Evolutionary conservation across 305 asterid species (phyloP).

Genomic region (Rubia tinctorum): DNA sequence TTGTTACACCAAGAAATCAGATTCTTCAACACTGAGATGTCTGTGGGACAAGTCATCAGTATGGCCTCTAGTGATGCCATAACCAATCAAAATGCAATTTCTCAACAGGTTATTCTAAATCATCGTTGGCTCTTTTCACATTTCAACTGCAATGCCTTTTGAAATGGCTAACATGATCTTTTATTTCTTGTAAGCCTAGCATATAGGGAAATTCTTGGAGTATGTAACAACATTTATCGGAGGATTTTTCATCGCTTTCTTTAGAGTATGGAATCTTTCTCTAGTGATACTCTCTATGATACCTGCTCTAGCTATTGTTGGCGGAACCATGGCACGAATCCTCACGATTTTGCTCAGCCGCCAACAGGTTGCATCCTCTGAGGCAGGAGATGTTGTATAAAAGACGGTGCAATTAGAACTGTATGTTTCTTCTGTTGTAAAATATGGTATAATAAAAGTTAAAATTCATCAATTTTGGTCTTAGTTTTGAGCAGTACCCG

Average conservation of each 20-base stretch:
- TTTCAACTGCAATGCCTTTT: too few relatives aligned
- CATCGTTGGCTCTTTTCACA: too few relatives aligned
- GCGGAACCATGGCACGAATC: constrained; percentile 10
- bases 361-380: constrained; percentile 21
- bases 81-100: constrained; percentile 42
- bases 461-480: too few relatives aligned
- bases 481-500: too few relatives aligned
- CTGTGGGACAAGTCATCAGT: too few relatives aligned
- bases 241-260: constrained; percentile 26
- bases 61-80: constrained; percentile 34
- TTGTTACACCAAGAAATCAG: too few relatives aligned
- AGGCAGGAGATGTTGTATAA: constrained; percentile 26
- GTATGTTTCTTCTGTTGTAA: too few relatives aligned
- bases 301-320: constrained; percentile 20
- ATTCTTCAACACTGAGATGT: too few relatives aligned
- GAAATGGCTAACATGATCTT: too few relatives aligned
- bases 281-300: constrained; percentile 18
- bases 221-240: constrained; percentile 20
- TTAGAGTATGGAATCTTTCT: constrained; percentile 31
- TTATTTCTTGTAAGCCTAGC: neutral
- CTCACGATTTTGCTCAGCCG: constrained; percentile 9
- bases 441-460: too few relatives aligned
- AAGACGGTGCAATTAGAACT: constrained; percentile 30
- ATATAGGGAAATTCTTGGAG: constrained; percentile 30
- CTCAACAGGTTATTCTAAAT: constrained; percentile 28